A percentile compares a stretch with the other conserved stretches of the same genome.
Conservation (phyloP, 2,329 filamentous ascomycete species). For the Botrytis deweyae region DNA sequence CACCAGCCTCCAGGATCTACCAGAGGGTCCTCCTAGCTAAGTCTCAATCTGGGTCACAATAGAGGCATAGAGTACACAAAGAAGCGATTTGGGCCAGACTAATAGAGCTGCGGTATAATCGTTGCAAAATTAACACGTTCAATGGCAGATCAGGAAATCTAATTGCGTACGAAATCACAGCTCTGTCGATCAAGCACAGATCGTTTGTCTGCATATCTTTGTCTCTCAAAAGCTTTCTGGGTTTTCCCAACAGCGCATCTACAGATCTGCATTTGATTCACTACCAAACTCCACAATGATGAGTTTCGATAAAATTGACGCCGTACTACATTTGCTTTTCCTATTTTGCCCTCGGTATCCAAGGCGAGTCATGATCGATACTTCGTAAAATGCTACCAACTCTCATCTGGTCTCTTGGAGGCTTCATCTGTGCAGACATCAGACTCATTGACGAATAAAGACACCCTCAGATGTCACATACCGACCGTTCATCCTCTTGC, state of each 20-base stretch:
- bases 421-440: background rate
- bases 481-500: background rate
- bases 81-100: background rate
- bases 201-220: background rate
- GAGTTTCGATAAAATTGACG: background rate
- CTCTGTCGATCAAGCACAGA: background rate
- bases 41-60: background rate
- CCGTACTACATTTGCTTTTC: background rate
- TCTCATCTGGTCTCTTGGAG: background rate
- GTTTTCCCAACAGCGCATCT: background rate
- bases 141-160: background rate
- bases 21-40: background rate
- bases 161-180: background rate
- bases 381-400: background rate
- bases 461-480: background rate
- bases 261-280: background rate
- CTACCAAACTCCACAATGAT: background rate
- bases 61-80: background rate
- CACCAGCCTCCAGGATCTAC: background rate
- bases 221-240: background rate
- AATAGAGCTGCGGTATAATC: background rate
- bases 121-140: background rate
- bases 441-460: background rate
- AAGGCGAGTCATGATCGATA: background rate
- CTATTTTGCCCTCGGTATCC: background rate